Conservation (phyloP, 2,329 filamentous ascomycete species). For the Colletotrichum paranaense region DNA sequence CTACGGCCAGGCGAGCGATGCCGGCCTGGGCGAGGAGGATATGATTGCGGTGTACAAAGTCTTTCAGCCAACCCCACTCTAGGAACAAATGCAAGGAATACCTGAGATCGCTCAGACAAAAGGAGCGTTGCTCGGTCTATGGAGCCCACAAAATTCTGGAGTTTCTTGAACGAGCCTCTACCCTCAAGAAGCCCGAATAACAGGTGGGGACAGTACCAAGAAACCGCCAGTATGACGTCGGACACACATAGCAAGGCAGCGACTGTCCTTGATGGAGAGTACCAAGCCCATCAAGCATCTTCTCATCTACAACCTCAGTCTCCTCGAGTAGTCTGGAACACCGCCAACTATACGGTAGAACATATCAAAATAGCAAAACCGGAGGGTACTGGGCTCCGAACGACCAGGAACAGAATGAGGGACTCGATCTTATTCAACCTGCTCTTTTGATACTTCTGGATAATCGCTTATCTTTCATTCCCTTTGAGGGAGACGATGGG, state of each 20-base stretch:
- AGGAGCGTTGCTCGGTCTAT: too few relatives aligned
- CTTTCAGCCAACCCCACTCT: background rate
- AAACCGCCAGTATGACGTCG: background rate
- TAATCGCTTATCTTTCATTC: background rate
- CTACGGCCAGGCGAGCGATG: slow-evolving; percentile 40
- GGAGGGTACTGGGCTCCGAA: background rate
- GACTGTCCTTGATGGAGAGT: background rate
- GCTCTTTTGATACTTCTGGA: background rate
- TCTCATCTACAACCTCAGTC: background rate
- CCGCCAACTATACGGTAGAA: background rate
- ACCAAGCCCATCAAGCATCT: background rate
- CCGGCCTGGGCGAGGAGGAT: slow-evolving; percentile 41
- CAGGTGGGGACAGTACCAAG: background rate
- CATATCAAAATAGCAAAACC: background rate
- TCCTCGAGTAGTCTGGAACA: background rate
- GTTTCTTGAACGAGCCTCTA: background rate
- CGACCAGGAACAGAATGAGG: background rate
- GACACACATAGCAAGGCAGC: background rate
- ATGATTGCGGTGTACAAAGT: slow-evolving; percentile 43
- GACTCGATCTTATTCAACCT: background rate
- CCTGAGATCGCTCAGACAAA: background rate
- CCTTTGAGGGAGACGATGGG: background rate
- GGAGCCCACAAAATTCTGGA: background rate
- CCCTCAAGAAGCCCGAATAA: background rate
- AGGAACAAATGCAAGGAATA: background rate